These are phyloP conservation scores for Wickerhamiella sergipiensis DNA, from an alignment of 805 yeast genomes.

Conservation along the genomic window DNA sequence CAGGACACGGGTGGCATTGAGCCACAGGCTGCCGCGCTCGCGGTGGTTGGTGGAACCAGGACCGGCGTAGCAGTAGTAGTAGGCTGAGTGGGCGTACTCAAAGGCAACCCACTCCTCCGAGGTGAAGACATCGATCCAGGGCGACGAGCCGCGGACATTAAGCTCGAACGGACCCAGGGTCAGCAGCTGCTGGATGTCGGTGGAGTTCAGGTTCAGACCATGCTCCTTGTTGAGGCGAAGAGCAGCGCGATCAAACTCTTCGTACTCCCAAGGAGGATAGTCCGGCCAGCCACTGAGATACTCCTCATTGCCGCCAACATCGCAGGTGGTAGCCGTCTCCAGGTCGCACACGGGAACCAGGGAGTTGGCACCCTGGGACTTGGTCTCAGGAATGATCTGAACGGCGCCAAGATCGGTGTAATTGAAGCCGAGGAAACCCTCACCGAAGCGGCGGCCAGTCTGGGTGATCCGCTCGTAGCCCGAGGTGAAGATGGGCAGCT, in stretches of 20 bases:
- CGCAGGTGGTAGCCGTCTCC: constrained; percentile 6
- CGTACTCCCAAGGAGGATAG: constrained; percentile 10
- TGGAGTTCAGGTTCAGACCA: constrained; percentile 26
- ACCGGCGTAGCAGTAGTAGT: constrained; percentile 21
- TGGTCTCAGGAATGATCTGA: constrained; percentile 14
- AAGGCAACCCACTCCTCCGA: constrained; percentile 20
- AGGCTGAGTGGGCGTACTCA: constrained; percentile 16
- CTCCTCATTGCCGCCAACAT: constrained; percentile 2
- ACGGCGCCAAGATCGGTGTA: constrained; percentile 17
- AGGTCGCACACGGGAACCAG: constrained; percentile 14
- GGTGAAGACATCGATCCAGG: constrained; percentile 24
- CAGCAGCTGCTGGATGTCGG: constrained; percentile 31
- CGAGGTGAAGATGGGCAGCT: constrained; percentile 40
- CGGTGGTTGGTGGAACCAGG: constrained; percentile 18
- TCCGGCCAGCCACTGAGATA: neutral
- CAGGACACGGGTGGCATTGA: constrained; percentile 36
- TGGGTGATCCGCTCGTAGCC: constrained; percentile 35
- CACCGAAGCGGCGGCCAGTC: constrained; percentile 20
- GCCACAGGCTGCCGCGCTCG: constrained; percentile 32
- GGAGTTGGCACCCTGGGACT: constrained; percentile 16
- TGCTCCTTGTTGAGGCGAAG: constrained; percentile 16
- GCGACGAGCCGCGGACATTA: constrained; percentile 35
- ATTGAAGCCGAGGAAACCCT: constrained; percentile 20
- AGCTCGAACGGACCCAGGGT: constrained; percentile 38
- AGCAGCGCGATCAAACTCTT: constrained; percentile 13